Evolutionary conservation across 2,329 filamentous ascomycete genomes (phyloP).

Genomic region (Dichotomopilus funicola): DNA sequence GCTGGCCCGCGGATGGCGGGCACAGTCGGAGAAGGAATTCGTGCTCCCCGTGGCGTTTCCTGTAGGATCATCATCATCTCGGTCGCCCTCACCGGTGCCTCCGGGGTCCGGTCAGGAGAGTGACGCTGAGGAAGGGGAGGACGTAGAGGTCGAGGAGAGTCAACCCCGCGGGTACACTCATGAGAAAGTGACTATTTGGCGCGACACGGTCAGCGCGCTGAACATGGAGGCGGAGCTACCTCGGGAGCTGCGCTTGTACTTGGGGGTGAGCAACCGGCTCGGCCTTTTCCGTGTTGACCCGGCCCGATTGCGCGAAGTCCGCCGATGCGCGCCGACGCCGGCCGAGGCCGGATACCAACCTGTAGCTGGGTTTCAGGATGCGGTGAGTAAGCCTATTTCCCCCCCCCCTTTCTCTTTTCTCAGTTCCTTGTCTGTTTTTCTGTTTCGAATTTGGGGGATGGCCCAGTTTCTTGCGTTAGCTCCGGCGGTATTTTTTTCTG

Average conservation of each 20-base stretch:
- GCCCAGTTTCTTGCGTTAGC: not conserved
- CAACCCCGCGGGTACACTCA: constrained; percentile 47
- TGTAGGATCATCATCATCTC: too few relatives aligned
- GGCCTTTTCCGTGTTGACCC: constrained; percentile 64
- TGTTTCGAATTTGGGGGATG: not conserved
- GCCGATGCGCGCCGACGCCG: constrained; percentile 52
- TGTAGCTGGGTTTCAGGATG: constrained; percentile 62
- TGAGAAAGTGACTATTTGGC: constrained; percentile 60
- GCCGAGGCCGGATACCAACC: constrained; percentile 57
- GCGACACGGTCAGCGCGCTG: constrained; percentile 47
- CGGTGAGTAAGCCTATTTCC: constrained; percentile 41
- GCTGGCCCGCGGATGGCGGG: constrained; percentile 42
- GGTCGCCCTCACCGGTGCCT: constrained; percentile 35
- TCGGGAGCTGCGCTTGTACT: constrained; percentile 54
- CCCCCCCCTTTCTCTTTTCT: not conserved
- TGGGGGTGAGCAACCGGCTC: constrained; percentile 60
- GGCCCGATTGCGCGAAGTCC: constrained; percentile 49
- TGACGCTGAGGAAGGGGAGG: too few relatives aligned
- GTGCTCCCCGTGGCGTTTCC: constrained; percentile 57
- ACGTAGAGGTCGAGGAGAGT: constrained; percentile 41
- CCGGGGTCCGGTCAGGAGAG: too few relatives aligned
- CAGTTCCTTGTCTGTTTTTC: constrained; percentile 9
- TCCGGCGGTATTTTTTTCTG: not conserved
- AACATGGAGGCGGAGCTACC: constrained; percentile 55
- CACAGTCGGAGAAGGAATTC: constrained; percentile 56